Conservation (phyloP, 2,329 filamentous ascomycete species). For the Tolypocladium tropicale region DNA sequence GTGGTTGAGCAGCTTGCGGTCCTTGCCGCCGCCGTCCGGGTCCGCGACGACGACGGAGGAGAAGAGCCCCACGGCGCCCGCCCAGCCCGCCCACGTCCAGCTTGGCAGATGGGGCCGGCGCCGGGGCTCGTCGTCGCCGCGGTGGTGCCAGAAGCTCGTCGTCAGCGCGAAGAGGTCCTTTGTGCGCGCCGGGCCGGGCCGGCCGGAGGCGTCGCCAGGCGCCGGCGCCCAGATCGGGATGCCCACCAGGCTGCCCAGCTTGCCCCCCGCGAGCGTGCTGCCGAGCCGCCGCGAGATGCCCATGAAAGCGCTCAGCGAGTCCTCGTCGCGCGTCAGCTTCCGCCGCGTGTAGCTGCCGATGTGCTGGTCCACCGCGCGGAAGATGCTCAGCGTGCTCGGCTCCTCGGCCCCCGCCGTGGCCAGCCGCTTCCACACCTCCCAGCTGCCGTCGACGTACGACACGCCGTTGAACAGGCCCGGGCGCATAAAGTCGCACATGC, state of each 20-base stretch:
- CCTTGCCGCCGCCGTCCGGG: constrained; percentile 14
- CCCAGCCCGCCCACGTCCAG: constrained; percentile 27
- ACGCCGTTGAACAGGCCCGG: constrained; percentile 24
- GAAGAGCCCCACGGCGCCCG: constrained; percentile 21
- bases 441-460: constrained; percentile 23
- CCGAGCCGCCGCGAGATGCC: constrained; percentile 21
- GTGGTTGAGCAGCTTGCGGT: constrained; percentile 21
- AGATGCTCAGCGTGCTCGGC: constrained; percentile 23
- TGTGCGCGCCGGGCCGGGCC: constrained; percentile 14
- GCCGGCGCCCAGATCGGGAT: constrained; percentile 20
- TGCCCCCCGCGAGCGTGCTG: constrained; percentile 16
- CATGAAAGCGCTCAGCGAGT: constrained; percentile 21
- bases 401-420: constrained; percentile 15
- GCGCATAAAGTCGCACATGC: constrained; percentile 24
- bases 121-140: constrained; percentile 12
- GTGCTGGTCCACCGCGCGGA: constrained; percentile 23
- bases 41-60: constrained; percentile 22
- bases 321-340: constrained; percentile 17
- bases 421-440: constrained; percentile 23
- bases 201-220: constrained; percentile 4
- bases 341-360: constrained; percentile 20
- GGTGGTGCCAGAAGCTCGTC: constrained; percentile 26
- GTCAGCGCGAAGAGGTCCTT: constrained; percentile 22
- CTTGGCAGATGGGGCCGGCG: constrained; percentile 21
- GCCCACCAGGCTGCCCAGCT: constrained; percentile 19